Evolutionary conservation across 2,329 filamentous ascomycete species (phyloP), one percentile per base, ranked within the genome.

Genomic region (Ophiobolus disseminans): DNA sequence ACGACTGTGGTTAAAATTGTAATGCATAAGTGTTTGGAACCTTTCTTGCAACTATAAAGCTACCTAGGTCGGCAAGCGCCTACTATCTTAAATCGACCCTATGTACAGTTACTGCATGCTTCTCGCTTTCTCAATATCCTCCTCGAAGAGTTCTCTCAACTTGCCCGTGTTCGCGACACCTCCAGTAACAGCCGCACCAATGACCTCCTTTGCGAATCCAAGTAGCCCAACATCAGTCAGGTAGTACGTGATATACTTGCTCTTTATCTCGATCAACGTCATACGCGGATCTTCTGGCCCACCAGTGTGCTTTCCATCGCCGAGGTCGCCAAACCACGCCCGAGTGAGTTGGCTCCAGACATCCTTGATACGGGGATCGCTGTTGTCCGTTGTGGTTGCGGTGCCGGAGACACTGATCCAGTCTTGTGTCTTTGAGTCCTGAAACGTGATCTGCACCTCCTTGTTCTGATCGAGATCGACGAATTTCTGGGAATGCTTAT

Each of bases 251-350:
- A 74, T 66, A 52, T 76, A 74, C 48, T 70, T 69, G 5, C 66
- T 60, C 62, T 75, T 74, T 23, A 76, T 54, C 55, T 72, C 68
- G 45, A 72, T 72, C 16, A 71, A 45, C n/a, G 66, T 58, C 76
- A 80, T 79, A 4, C 78, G 59, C 11, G 78, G 79, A 55, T 81
- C 79, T 14, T 78, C 73, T 0, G 74, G 63, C 1, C 67, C 72
- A 6, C 76, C 79, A 48, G 72, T 72, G 48, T 81, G 78, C 31
- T 74, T 75, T 7, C 78, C 78, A 59, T 81, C 78, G 1, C 76
- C 76, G 11, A 81, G 53, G 51, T 81, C 78, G 4, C 78, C 78
- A 45, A 81, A 80, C 78, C 79, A 81, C 5, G 76, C 77, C 2
- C 62, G 67, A 1, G 73, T 66, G 34, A 49, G 61, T 11, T 69